These are phyloP conservation scores for Trichoderma gracile DNA, from an alignment of 2,329 filamentous ascomycete species.

Conservation along the genomic window DNA sequence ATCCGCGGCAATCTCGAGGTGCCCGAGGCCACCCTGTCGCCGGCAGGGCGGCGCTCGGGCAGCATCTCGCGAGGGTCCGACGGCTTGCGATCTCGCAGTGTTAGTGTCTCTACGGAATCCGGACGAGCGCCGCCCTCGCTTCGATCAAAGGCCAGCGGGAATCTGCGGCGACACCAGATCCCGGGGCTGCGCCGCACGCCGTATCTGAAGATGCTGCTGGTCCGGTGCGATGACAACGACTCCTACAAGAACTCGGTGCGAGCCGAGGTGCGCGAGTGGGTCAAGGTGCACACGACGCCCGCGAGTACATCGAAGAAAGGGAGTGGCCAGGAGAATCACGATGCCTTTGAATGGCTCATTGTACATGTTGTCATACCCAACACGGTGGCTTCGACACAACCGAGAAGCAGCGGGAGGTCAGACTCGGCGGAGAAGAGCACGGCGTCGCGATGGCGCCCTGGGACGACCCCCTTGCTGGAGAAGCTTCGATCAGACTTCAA, in stretches of 20 bases:
- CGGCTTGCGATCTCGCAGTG: conserved; percentile 60
- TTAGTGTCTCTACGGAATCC: conserved; percentile 42
- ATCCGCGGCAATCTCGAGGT: conserved; percentile 61
- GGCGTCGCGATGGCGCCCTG: conserved; percentile 73
- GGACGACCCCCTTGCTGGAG: conserved; percentile 81
- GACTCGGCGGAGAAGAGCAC: conserved; percentile 65
- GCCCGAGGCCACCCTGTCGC: conserved; percentile 37
- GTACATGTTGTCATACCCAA: conserved; percentile 90
- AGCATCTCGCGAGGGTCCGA: conserved; percentile 52
- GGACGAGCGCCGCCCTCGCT: conserved; percentile 33
- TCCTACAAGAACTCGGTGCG: conserved; percentile 81
- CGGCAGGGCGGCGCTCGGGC: conserved; percentile 36
- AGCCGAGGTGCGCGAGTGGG: conserved; percentile 84
- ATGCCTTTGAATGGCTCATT: conserved; percentile 95
- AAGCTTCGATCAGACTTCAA: conserved; percentile 92
- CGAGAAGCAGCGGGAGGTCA: conserved; percentile 60
- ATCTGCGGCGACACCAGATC: conserved; percentile 80
- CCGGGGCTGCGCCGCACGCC: conserved; percentile 89
- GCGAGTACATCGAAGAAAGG: conserved; percentile 55
- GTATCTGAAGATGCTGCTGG: conserved; percentile 85
- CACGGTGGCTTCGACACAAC: conserved; percentile 76
- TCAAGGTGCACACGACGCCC: conserved; percentile 71
- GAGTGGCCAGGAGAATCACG: conserved; percentile 83
- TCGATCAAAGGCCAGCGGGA: conserved; percentile 38
- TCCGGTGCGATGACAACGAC: conserved; percentile 95